phyloP scores from a whole-genome alignment of 768 basidiomycete genomes.

The Amanita thiersii region DNA sequence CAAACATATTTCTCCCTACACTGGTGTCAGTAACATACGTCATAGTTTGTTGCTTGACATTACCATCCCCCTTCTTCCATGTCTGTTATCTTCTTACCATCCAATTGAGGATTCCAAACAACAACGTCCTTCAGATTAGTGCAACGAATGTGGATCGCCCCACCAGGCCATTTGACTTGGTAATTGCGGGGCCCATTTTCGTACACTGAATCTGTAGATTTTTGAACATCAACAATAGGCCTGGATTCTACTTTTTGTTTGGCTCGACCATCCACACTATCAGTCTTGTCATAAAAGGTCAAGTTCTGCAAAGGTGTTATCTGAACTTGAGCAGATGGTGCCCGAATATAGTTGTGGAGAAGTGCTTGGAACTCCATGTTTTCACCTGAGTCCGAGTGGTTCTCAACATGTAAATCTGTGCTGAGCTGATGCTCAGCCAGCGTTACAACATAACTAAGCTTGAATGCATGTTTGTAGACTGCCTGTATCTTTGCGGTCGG shows the following conservation, averaged over 20 bases:
- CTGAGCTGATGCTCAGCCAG: constrained; percentile 64
- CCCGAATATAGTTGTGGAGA: constrained; percentile 83
- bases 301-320: constrained; percentile 59
- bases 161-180: constrained; percentile 50
- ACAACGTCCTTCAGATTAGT: constrained; percentile 70
- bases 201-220: constrained; percentile 71
- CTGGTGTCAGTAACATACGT: constrained; percentile 1
- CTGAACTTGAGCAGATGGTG: constrained; percentile 49
- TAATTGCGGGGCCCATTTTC: constrained; percentile 52
- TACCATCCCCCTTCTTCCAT: constrained; percentile 90
- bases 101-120: constrained; percentile 89
- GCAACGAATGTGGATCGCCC: constrained; percentile 44
- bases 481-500: constrained; percentile 51
- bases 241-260: constrained; percentile 51
- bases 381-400: constrained; percentile 44
- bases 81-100: constrained; percentile 71
- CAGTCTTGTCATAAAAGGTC: constrained; percentile 78
- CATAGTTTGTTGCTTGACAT: constrained; percentile 14
- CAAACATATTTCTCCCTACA: constrained; percentile 82
- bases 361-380: constrained; percentile 84
- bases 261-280: constrained; percentile 39
- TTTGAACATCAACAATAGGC: constrained; percentile 55
- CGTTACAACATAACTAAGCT: constrained; percentile 75
- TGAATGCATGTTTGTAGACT: constrained; percentile 58
- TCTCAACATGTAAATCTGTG: constrained; percentile 76